Evolutionary conservation across 1,284 basidiomycete genomes (phyloP).

Genomic region (Cryptococcus sp.): DNA sequence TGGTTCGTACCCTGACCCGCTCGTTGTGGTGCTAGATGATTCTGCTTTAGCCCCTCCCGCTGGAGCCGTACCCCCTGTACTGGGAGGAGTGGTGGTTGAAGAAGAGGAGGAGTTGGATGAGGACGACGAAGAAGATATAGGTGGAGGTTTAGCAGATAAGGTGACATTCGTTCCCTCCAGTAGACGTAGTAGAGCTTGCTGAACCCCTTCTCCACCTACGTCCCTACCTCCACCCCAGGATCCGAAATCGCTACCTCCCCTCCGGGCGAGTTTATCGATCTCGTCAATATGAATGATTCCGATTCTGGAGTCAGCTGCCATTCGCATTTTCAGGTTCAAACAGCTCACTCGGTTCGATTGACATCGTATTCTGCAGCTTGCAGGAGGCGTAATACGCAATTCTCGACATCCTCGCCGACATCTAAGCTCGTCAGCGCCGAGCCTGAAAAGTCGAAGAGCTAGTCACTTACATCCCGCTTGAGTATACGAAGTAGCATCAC

Average conservation of each 20-base stretch:
- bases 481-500: constrained; percentile 50
- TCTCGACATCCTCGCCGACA: constrained; percentile 91
- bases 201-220: constrained; percentile 93
- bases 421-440: constrained; percentile 54
- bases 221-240: constrained; percentile 63
- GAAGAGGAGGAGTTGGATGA: constrained; percentile 2
- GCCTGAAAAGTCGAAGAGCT: too few species aligned
- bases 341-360: constrained; percentile 52
- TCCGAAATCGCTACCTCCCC: constrained; percentile 57
- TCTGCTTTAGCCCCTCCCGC: not conserved
- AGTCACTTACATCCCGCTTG: constrained; percentile 47
- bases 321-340: not conserved
- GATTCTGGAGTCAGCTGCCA: constrained; percentile 60
- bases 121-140: constrained; percentile 18
- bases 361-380: constrained; percentile 85
- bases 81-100: constrained; percentile 4
- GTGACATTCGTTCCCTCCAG: constrained; percentile 85
- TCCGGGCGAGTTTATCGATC: constrained; percentile 80
- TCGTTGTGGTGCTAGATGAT: constrained; percentile 3
- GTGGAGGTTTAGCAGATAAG: constrained; percentile 59
- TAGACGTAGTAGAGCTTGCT: constrained; percentile 84
- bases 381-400: constrained; percentile 74
- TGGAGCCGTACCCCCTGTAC: not conserved
- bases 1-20: constrained; percentile 20
- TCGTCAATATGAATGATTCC: constrained; percentile 97